Base-by-base conservation (phyloP, 345 rosid genomes). In the Toxicodendron radicans region DNA sequence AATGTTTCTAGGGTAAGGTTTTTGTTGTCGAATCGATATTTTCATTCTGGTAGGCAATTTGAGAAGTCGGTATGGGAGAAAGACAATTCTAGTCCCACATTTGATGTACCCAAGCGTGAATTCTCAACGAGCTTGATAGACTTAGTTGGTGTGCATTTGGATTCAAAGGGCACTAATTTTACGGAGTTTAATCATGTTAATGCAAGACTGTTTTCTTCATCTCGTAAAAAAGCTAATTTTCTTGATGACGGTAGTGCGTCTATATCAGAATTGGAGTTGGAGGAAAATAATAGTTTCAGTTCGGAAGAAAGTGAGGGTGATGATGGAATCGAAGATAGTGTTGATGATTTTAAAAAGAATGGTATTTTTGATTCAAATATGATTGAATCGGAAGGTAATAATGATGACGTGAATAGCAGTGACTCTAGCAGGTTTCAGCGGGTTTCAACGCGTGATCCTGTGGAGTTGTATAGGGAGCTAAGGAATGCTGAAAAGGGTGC, bases 401-500 rank as follows among this genome's bases (percentile, higher is more conserved):
- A 51, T 53, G 75, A 75, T 33, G 79, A 54, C 35, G n/a, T 18
- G 66, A 61, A 72, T 56, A 71, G 41, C 64, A 58, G 72, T 23
- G 64, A 65, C 18, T 54, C 32, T 35, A 52, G 2, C 7, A 62
- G 54, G 66, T 78, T 69, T 63, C 38, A 30, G 68, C 65, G 69
- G 30, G 64, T 87, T 21, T 84, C 78, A 23, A 79, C 35, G 8
- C 27, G 72, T 59, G 89, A 88, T 77, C 97, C 95, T 60, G 79
- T 81, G 65, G 90, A 84, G 18, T 60, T 91, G 58, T 92, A 87
- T 73, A 62, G 46, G 56, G 91, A 91, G 78, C 91, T 94, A 64
- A 71, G 79, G 18, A 68, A 74, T 64, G 74, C 76, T 49, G 84
- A 83, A 76, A 75, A 59, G 79, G 71, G 79, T 43, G 80, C 27